A percentile compares a stretch with the other conserved stretches of the same genome.
Conservation (phyloP, 2,329 filamentous ascomycete genomes). For the Alternaria angustiovoidea region DNA sequence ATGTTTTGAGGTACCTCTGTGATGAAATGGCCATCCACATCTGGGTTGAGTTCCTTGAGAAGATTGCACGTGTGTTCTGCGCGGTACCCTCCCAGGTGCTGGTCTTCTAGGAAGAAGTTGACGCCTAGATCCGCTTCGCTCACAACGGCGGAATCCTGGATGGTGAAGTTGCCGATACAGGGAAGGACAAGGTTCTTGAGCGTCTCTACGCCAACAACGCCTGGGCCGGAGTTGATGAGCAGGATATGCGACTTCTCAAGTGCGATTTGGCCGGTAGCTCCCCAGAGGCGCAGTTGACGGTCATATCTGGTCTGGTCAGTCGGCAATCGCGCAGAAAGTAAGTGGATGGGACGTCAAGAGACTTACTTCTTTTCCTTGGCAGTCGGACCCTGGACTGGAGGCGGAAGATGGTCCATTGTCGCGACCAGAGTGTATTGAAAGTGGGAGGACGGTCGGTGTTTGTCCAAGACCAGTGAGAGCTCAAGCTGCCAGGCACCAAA, state of each 20-base stretch:
- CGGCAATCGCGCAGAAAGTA: background rate
- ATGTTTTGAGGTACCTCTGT: conserved; percentile 57
- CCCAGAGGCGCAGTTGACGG: conserved; percentile 93
- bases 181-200: conserved; percentile 98
- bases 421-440: background rate
- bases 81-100: conserved; percentile 76
- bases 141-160: conserved; percentile 83
- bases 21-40: conserved; percentile 79
- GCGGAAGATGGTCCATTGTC: conserved; percentile 49
- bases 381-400: conserved; percentile 52
- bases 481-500: conserved; percentile 11
- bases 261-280: conserved; percentile 86
- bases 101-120: conserved; percentile 94
- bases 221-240: conserved; percentile 85
- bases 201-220: conserved; percentile 86
- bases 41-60: conserved; percentile 88
- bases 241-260: conserved; percentile 92
- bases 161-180: conserved; percentile 88
- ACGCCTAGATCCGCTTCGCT: conserved; percentile 84
- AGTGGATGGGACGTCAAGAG: background rate
- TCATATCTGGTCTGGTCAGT: conserved; percentile 73
- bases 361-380: conserved; percentile 61
- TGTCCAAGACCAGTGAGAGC: conserved; percentile 4
- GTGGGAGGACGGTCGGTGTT: conserved; percentile 7
- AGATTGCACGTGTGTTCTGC: conserved; percentile 80